Percentiles rank a stretch among this genome's conserved stretches.
phyloP scores from a whole-genome alignment of 2,329 filamentous ascomycete genomes.

The Shiraia sp. region DNA sequence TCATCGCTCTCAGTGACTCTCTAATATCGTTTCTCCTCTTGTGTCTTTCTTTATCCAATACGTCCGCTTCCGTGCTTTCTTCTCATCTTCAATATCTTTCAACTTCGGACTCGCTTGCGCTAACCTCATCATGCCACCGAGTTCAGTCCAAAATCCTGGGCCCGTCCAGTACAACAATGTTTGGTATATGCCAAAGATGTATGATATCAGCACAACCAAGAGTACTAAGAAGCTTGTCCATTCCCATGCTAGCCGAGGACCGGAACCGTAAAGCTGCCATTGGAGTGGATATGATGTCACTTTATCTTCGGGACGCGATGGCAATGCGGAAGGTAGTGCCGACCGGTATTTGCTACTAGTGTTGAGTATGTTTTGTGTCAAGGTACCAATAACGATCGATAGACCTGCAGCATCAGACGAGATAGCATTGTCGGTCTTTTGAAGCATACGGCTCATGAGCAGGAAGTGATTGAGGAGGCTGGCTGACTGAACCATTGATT shows the following conservation, averaged over 20 bases:
- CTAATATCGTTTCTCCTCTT: no score
- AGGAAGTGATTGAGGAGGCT: neutral
- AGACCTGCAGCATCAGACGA: conserved; percentile 3
- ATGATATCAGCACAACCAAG: neutral
- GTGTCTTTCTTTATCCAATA: neutral
- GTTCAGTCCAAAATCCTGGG: neutral
- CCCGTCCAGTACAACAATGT: neutral
- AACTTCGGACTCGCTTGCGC: neutral
- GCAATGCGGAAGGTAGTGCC: conserved; percentile 1
- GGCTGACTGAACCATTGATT: neutral
- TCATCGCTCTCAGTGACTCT: no score
- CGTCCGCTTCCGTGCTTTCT: neutral
- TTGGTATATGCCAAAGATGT: neutral
- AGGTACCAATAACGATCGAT: conserved; percentile 1
- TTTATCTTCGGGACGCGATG: neutral
- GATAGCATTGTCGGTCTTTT: neutral
- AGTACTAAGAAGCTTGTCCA: no score
- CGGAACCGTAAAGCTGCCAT: conserved; percentile 11
- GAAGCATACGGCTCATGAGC: conserved; percentile 2
- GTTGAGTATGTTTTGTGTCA: conserved; percentile 8
- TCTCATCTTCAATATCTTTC: neutral
- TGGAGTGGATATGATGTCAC: conserved; percentile 7
- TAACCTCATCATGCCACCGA: neutral
- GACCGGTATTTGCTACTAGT: conserved; percentile 5
- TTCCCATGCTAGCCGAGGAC: conserved; percentile 4